Conservation (phyloP, 1,284 basidiomycete species). For the Ustilago nuda region DNA sequence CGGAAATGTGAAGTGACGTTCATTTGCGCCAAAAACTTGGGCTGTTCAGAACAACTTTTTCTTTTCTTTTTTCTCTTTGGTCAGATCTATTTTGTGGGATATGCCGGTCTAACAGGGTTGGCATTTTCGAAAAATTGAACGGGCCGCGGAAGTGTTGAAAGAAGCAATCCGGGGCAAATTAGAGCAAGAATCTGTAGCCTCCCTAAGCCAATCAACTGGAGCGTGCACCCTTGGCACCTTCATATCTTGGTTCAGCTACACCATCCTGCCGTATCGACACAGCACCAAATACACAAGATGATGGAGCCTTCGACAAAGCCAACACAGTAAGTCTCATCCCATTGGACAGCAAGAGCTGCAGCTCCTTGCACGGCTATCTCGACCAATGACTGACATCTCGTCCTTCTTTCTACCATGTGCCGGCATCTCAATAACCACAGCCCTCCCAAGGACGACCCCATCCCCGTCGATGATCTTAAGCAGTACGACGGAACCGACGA, state of each 20-base stretch:
- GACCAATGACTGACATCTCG: background rate
- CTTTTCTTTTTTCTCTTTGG: no score
- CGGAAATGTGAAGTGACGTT: conserved; percentile 33
- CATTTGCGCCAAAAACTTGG: conserved; percentile 9
- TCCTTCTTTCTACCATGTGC: background rate
- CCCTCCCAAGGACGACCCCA: conserved; percentile 82
- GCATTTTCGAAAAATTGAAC: background rate
- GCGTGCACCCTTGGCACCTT: background rate
- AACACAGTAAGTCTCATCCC: conserved; percentile 51
- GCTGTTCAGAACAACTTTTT: background rate
- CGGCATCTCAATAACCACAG: conserved; percentile 52
- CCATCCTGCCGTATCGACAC: background rate
- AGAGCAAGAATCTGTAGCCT: background rate
- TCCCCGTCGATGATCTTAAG: conserved; percentile 78
- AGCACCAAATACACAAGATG: conserved; percentile 27
- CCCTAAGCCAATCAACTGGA: background rate
- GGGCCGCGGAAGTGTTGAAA: conserved; percentile 1
- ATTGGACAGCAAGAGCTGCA: background rate
- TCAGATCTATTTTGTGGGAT: background rate
- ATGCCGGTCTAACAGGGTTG: background rate
- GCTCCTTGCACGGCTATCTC: background rate
- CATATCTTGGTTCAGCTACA: background rate
- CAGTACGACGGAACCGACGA: conserved; percentile 78
- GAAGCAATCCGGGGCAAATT: conserved; percentile 14
- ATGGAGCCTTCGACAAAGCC: conserved; percentile 60